phyloP scores from a whole-genome alignment of 192 early-diverging fungal genomes.

The Chytriomyces confervae region DNA sequence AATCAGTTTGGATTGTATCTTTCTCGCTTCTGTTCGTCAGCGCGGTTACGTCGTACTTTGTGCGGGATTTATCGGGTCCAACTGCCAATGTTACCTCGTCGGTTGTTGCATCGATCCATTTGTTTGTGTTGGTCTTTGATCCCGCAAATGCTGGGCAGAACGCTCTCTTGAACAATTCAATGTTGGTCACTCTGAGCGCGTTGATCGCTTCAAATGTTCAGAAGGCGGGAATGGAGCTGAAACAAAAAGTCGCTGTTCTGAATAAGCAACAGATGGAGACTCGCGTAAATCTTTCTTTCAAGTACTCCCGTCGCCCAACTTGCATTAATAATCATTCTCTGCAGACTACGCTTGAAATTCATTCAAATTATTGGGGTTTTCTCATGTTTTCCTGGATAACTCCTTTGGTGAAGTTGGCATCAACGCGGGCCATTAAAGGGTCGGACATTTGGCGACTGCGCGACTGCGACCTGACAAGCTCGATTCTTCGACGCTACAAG shows the following conservation, averaged over 20 bases:
- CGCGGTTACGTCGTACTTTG: background rate
- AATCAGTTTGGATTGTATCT: background rate
- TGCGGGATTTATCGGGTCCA: conserved; percentile 20
- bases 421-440: conserved; percentile 54
- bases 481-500: conserved; percentile 37
- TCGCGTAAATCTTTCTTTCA: background rate
- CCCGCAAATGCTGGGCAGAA: background rate
- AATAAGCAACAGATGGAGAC: conserved; percentile 1
- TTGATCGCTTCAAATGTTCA: background rate
- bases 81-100: conserved; percentile 3
- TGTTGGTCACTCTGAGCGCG: background rate
- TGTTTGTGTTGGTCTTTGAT: conserved; percentile 11
- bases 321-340: background rate
- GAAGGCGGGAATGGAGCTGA: background rate
- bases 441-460: conserved; percentile 64
- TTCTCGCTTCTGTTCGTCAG: background rate
- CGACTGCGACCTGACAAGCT: conserved; percentile 50
- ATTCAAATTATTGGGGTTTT: conserved; percentile 41
- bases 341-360: conserved; percentile 22
- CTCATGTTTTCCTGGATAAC: conserved; percentile 65
- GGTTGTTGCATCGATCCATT: background rate
- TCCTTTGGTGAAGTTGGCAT: conserved; percentile 61
- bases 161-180: background rate
- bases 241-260: conserved; percentile 3
- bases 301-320: background rate